These are phyloP conservation scores for Stachybotrys echinatus DNA, from an alignment of 2,329 filamentous ascomycete genomes.

Conservation along the genomic window DNA sequence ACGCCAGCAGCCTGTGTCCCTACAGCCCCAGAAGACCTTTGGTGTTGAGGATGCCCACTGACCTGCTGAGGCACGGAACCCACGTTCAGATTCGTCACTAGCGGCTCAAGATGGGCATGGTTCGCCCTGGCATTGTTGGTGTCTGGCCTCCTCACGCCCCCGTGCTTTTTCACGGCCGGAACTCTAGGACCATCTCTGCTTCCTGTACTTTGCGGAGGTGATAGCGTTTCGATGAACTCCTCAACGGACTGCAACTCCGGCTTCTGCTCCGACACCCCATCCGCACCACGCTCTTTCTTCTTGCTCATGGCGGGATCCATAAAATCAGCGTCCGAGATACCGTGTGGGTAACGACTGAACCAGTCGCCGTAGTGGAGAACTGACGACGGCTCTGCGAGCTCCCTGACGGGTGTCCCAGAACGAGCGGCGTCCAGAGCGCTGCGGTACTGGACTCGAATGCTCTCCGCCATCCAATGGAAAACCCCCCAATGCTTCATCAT, in stretches of 20 bases:
- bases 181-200: constrained; percentile 17
- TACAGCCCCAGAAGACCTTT: constrained; percentile 36
- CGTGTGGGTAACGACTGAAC: constrained; percentile 93
- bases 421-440: constrained; percentile 77
- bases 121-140: neutral
- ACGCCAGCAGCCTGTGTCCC: constrained; percentile 35
- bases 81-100: constrained; percentile 11
- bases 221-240: constrained; percentile 83
- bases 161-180: constrained; percentile 18
- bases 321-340: constrained; percentile 79
- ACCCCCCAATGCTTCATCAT: constrained; percentile 99
- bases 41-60: constrained; percentile 19
- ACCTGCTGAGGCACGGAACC: constrained; percentile 6
- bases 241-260: constrained; percentile 89
- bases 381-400: constrained; percentile 45
- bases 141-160: neutral
- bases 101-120: constrained; percentile 13
- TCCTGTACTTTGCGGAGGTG: constrained; percentile 53
- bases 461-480: constrained; percentile 95
- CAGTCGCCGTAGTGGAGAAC: constrained; percentile 97
- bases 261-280: constrained; percentile 84
- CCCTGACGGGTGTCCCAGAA: constrained; percentile 51
- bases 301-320: constrained; percentile 64
- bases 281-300: constrained; percentile 74
- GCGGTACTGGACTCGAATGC: constrained; percentile 82